These are phyloP conservation scores for Nicotiana benthamiana DNA, from an alignment of 257 asterid genomes.

Conservation along the genomic window DNA sequence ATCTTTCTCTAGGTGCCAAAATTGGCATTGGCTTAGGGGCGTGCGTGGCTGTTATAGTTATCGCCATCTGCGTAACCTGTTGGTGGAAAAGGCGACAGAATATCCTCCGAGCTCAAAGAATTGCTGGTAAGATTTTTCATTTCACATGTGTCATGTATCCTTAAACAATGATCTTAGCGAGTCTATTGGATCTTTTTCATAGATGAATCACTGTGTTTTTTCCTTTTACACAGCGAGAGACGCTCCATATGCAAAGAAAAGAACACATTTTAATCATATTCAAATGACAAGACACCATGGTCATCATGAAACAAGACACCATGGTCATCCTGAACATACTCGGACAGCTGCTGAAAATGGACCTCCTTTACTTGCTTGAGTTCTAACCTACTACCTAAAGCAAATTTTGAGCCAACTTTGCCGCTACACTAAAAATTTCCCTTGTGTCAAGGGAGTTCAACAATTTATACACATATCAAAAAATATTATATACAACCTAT, in stretches of 20 bases:
- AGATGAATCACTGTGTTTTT: not conserved
- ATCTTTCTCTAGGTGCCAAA: constrained; percentile 70
- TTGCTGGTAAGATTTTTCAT: constrained; percentile 47
- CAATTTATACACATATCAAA: not conserved
- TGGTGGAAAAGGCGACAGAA: constrained; percentile 98
- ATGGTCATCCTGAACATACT: constrained; percentile 32
- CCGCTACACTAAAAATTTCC: not conserved
- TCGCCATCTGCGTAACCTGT: constrained; percentile 56
- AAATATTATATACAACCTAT: not conserved
- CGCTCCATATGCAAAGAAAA: constrained; percentile 88
- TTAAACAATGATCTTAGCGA: not conserved
- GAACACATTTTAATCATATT: constrained; percentile 75
- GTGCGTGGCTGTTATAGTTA: constrained; percentile 38
- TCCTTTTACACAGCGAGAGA: constrained; percentile 53
- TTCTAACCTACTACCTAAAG: not conserved
- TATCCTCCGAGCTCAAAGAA: constrained; percentile 79
- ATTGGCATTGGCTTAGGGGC: constrained; percentile 61
- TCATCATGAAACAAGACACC: constrained; percentile 13
- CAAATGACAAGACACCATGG: constrained; percentile 65
- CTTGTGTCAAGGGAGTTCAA: not conserved
- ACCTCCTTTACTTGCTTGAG: constrained; percentile 41
- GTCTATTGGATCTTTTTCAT: not conserved
- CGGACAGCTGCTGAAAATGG: constrained; percentile 85
- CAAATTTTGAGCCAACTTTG: not conserved
- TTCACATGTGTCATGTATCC: not conserved